Conservation (phyloP, 2,329 filamentous ascomycete genomes). For the Leptographium radiaticola region DNA sequence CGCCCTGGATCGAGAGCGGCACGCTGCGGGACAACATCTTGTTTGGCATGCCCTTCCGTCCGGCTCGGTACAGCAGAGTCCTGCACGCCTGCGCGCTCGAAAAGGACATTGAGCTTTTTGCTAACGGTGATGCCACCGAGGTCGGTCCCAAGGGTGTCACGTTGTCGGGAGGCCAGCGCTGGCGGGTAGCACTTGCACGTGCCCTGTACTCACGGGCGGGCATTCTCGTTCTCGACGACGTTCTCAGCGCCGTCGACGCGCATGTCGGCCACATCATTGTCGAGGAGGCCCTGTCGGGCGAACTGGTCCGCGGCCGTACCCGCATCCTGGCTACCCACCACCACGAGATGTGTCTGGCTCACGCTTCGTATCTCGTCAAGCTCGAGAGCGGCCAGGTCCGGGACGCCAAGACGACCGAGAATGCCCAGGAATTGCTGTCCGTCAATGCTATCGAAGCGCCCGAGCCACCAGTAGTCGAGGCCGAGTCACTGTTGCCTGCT, state of each 20-base stretch:
- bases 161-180: slow-evolving; percentile 31
- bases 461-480: neutral
- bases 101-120: slow-evolving; percentile 28
- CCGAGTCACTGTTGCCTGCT: neutral
- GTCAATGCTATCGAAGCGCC: neutral
- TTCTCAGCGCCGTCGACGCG: slow-evolving; percentile 35
- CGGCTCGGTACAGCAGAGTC: slow-evolving; percentile 29
- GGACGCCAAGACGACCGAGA: slow-evolving; percentile 12
- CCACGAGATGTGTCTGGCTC: slow-evolving; percentile 18
- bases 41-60: slow-evolving; percentile 27
- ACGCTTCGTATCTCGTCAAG: slow-evolving; percentile 18
- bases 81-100: slow-evolving; percentile 30
- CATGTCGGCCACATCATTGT: slow-evolving; percentile 34
- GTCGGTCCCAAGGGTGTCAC: slow-evolving; percentile 29
- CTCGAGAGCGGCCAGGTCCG: slow-evolving; percentile 17
- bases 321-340: slow-evolving; percentile 51
- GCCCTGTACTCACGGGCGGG: slow-evolving; percentile 30
- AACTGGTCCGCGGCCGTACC: slow-evolving; percentile 39
- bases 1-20: slow-evolving; percentile 33
- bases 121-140: slow-evolving; percentile 28
- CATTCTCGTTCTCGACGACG: slow-evolving; percentile 33
- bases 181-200: slow-evolving; percentile 30
- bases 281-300: slow-evolving; percentile 34
- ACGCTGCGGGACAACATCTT: slow-evolving; percentile 31
- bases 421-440: neutral